A percentile compares a stretch with the other conserved stretches of the same genome.
These are phyloP conservation scores for Ceratocystis ficicola DNA, from an alignment of 2,329 filamentous ascomycete species.

Conservation along the genomic window DNA sequence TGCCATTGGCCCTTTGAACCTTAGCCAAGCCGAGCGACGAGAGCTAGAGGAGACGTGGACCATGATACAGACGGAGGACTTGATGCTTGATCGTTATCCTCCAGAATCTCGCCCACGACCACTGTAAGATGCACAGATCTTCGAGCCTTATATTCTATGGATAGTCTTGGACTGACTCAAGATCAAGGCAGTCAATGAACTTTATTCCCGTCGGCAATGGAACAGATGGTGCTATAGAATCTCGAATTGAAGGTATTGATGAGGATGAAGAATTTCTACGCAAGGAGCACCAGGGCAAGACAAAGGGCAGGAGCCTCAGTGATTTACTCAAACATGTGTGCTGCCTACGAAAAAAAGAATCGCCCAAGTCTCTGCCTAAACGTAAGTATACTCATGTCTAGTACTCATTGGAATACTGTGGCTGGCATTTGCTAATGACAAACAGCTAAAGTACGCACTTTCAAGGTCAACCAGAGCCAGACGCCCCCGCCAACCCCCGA, in stretches of 20 bases:
- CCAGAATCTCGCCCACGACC: slow-evolving; percentile 21
- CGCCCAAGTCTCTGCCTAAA: slow-evolving; percentile 5
- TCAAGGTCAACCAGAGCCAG: slow-evolving; percentile 19
- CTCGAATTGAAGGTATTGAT: slow-evolving; percentile 18
- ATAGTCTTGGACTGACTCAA: neutral
- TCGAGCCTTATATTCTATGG: neutral
- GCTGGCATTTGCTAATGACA: neutral
- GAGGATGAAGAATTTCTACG: slow-evolving; percentile 19
- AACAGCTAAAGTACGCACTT: slow-evolving; percentile 18
- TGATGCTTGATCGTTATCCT: slow-evolving; percentile 21
- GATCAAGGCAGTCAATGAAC: slow-evolving; percentile 14
- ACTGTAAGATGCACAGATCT: slow-evolving; percentile 15
- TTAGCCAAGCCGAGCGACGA: slow-evolving; percentile 19
- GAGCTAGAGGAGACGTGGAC: slow-evolving; percentile 22
- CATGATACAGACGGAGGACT: slow-evolving; percentile 22
- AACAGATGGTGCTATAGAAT: slow-evolving; percentile 12
- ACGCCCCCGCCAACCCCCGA: slow-evolving; percentile 9
- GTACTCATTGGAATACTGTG: neutral
- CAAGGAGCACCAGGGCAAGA: neutral
- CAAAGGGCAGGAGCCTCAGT: slow-evolving; percentile 5
- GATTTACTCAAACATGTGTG: slow-evolving; percentile 16
- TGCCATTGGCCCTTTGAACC: slow-evolving; percentile 15
- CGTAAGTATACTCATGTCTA: slow-evolving; percentile 4
- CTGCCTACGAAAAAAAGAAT: slow-evolving; percentile 17
- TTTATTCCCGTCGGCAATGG: slow-evolving; percentile 17